phyloP scores from a whole-genome alignment of 495 filamentous ascomycete genomes.

The Bryoglossum gracile region DNA sequence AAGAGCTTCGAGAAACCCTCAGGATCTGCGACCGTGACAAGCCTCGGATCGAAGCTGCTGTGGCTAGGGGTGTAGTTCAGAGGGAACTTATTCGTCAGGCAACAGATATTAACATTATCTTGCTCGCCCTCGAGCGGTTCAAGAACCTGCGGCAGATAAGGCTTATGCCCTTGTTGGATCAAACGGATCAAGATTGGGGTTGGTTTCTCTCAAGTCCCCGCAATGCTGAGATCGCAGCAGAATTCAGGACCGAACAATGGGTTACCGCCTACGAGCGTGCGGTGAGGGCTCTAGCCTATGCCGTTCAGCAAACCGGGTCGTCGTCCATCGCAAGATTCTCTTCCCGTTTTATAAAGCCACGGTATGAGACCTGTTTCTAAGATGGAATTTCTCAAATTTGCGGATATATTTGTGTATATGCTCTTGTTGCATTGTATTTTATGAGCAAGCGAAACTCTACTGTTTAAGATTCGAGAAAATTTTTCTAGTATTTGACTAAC shows the following conservation, averaged over 20 bases:
- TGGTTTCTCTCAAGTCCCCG: no score
- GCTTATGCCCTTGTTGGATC: conserved; percentile 55
- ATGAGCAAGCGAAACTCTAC: no score
- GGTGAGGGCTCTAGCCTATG: conserved; percentile 48
- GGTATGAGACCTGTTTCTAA: no score
- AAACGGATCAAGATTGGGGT: conserved; percentile 6
- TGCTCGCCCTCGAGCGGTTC: conserved; percentile 44
- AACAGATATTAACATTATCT: neutral
- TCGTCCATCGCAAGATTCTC: conserved; percentile 49
- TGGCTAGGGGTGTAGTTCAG: conserved; percentile 12
- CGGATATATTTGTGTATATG: no score
- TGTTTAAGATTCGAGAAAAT: no score
- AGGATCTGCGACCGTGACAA: conserved; percentile 21
- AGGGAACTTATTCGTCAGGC: conserved; percentile 3
- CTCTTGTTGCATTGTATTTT: no score
- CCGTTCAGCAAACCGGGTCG: conserved; percentile 48
- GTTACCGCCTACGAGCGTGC: conserved; percentile 56
- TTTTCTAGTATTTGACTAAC: no score
- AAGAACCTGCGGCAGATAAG: conserved; percentile 57
- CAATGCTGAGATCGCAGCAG: conserved; percentile 1
- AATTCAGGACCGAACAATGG: conserved; percentile 36
- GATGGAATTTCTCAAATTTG: no score
- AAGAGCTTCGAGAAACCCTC: conserved; percentile 2
- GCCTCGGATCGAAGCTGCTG: conserved; percentile 27
- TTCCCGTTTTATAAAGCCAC: conserved; percentile 59